Evolutionary conservation across 2,329 filamentous ascomycete genomes (phyloP), one percentile per base, ranked within the genome.

Genomic region (Coniochaeta pulveracea): DNA sequence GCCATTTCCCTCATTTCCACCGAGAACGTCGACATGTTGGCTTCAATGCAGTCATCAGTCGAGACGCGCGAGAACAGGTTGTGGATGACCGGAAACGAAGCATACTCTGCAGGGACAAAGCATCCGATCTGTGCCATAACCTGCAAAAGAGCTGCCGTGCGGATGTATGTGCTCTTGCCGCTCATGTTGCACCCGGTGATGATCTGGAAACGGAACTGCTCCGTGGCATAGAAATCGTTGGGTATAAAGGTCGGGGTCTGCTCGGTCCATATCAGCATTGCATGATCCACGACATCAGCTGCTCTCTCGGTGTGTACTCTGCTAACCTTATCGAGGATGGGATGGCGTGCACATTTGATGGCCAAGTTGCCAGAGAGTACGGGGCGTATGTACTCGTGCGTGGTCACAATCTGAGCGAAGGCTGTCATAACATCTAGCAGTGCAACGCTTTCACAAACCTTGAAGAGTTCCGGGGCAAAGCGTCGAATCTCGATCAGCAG

Each of bases 181-280:
- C 85, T 93, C 91, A 98, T 98, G 47, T 98, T 98, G 52, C 85
- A 93, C 4, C 91, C 89, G 0, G 89, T 96, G 41, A 98, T 79
- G 40, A 96, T 81, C 43, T 96, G 88, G 47, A 95, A 93, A 2
- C 88, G 76, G 22, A 77, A 76, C 39, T 89, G 77, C 21, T 80
- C 69, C 0, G 79, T 82, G 3, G 85, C 80, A 47, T 88, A 96
- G 18, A 88, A 83, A 47, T 96, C 88, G 42, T 96, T 96, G 0
- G 91, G 83, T 4, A 96, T 65, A 49, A 83, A 93, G 15, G 72
- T 75, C 28, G 69, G 69, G 1, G 63, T 58, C 42, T 84, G 75
- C n/a, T n/a, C n/a, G 3, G 78, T 72, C 61, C 72, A 32, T 1
- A 18, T 24, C 1, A 17, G n/a, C 22, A 43, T n/a, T n/a, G n/a